A percentile compares a stretch with the other conserved stretches of the same genome.
Evolutionary conservation across 164 flowering plant species (phyloP).

Genomic region (Macadamia tetraphylla): DNA sequence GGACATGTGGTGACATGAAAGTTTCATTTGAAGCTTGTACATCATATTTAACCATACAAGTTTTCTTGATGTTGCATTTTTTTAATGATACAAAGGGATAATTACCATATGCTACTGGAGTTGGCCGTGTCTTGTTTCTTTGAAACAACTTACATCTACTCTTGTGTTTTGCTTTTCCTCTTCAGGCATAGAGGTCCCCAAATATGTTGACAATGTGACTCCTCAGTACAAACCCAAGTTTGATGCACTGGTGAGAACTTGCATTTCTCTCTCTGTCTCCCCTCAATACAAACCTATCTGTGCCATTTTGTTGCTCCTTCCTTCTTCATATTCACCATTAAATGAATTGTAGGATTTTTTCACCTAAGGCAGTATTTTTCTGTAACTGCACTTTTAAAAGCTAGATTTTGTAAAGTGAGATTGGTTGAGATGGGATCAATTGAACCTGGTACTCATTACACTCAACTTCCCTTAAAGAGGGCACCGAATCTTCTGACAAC

Average conservation of each 20-base stretch:
- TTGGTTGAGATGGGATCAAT: not conserved
- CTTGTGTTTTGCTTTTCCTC: not conserved
- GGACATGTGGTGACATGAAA: no score
- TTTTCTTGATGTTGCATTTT: no score
- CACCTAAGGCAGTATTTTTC: no score
- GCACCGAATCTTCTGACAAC: not conserved
- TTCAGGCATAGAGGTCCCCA: conserved; percentile 79
- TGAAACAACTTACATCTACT: not conserved
- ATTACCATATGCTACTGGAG: no score
- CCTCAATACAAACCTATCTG: no score
- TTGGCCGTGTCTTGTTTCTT: not conserved
- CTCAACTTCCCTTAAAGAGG: not conserved
- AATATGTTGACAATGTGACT: conserved; percentile 81
- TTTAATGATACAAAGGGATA: no score
- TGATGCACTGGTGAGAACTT: conserved; percentile 66
- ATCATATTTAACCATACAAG: no score
- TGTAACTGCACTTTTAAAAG: no score
- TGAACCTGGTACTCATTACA: not conserved
- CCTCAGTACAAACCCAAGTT: conserved; percentile 87
- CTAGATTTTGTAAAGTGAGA: no score
- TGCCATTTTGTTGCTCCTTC: not conserved
- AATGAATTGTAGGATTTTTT: no score
- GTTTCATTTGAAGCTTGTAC: no score
- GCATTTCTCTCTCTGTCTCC: not conserved
- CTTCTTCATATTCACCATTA: not conserved